Evolutionary conservation across 305 asterid species (phyloP).

Genomic region (Fraxinus baroniana): DNA sequence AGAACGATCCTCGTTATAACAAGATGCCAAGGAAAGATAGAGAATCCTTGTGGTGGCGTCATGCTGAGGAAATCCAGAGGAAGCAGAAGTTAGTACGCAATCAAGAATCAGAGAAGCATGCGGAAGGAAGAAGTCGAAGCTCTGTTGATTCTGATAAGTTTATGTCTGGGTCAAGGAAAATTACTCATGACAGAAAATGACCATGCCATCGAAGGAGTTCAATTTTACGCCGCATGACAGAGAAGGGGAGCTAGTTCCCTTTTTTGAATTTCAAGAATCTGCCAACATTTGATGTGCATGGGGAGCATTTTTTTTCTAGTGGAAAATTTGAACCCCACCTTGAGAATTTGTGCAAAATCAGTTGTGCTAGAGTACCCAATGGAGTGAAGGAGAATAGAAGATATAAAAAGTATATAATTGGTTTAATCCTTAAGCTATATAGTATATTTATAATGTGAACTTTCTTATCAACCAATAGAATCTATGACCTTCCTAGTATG

Average conservation of each 20-base stretch:
- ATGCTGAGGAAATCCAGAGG: slow-evolving; percentile 70
- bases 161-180: slow-evolving; percentile 43
- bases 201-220: not conserved
- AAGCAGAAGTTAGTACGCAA: slow-evolving; percentile 53
- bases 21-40: slow-evolving; percentile 88
- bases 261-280: not conserved
- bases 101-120: slow-evolving; percentile 49
- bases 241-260: not conserved
- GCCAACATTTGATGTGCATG: not conserved
- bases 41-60: slow-evolving; percentile 83
- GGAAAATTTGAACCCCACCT: not conserved
- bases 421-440: not conserved
- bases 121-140: slow-evolving; percentile 45
- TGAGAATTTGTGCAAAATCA: not conserved
- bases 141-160: slow-evolving; percentile 46
- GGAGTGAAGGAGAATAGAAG: not conserved
- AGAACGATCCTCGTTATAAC: slow-evolving; percentile 67
- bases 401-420: not conserved
- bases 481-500: not conserved
- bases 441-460: not conserved
- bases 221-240: not conserved
- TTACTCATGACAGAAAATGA: slow-evolving; percentile 44
- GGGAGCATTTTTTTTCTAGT: not conserved
- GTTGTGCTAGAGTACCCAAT: not conserved
- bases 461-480: not conserved